phyloP scores from a whole-genome alignment of 2,329 filamentous ascomycete genomes.

The Talaromyces sp. region DNA sequence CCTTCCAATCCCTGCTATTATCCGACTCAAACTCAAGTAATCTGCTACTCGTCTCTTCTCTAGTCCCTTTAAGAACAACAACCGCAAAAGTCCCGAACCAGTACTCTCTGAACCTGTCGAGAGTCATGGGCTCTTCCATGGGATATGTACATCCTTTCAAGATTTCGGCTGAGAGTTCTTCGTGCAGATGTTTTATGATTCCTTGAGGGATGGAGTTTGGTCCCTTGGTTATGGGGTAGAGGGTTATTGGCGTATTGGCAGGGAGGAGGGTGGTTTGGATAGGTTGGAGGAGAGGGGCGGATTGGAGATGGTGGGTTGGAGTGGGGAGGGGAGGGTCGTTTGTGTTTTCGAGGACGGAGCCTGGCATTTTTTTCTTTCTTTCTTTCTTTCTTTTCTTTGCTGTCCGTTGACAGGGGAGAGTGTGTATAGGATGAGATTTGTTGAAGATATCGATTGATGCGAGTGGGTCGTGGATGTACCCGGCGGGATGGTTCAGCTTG shows the following conservation, averaged over 20 bases:
- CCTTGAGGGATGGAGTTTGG: constrained; percentile 19
- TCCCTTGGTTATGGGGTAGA: constrained; percentile 28
- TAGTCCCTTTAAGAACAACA: constrained; percentile 25
- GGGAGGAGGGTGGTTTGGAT: constrained; percentile 23
- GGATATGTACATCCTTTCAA: constrained; percentile 34
- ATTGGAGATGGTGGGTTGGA: constrained; percentile 18
- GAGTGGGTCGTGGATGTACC: too few relatives aligned
- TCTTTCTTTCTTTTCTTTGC: too few relatives aligned
- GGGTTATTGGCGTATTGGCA: not conserved
- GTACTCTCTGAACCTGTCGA: constrained; percentile 30
- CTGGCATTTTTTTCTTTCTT: constrained; percentile 24
- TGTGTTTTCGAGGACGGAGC: constrained; percentile 31
- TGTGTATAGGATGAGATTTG: too few relatives aligned
- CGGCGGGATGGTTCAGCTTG: too few relatives aligned
- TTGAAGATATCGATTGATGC: too few relatives aligned
- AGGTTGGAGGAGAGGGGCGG: constrained; percentile 21
- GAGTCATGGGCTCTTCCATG: constrained; percentile 31
- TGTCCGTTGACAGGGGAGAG: too few relatives aligned
- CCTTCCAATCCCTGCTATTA: constrained; percentile 32
- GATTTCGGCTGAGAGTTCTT: constrained; percentile 33
- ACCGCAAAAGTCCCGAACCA: constrained; percentile 39
- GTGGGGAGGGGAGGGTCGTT: constrained; percentile 25
- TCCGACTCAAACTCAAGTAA: not conserved
- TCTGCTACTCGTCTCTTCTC: not conserved
- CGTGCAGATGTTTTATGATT: constrained; percentile 27